phyloP scores from a whole-genome alignment of 805 yeast species.

The Metschnikowia lachancei region DNA sequence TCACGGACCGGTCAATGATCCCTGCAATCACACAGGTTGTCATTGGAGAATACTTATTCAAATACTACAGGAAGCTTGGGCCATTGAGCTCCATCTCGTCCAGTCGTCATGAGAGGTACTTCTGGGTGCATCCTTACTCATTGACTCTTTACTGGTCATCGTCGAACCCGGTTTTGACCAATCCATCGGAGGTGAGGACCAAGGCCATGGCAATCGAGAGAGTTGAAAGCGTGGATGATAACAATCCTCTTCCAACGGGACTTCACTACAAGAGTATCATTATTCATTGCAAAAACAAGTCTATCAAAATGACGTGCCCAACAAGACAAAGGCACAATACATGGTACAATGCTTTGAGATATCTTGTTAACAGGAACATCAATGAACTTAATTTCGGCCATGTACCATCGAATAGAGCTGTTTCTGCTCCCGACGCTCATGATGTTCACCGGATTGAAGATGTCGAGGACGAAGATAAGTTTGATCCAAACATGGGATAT shows the following conservation, averaged over 20 bases:
- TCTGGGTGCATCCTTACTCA: constrained; percentile 96
- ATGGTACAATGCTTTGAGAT: constrained; percentile 84
- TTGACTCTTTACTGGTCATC: constrained; percentile 87
- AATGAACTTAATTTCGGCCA: constrained; percentile 52
- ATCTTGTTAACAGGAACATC: constrained; percentile 62
- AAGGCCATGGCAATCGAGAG: constrained; percentile 76
- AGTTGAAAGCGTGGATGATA: constrained; percentile 78
- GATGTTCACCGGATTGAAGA: not conserved
- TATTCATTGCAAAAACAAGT: constrained; percentile 63
- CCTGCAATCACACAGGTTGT: constrained; percentile 90
- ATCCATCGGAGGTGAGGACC: constrained; percentile 64
- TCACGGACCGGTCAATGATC: constrained; percentile 68
- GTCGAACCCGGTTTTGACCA: constrained; percentile 70
- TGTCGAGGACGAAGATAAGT: constrained; percentile 9
- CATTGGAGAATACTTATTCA: constrained; percentile 85
- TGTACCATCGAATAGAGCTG: not conserved
- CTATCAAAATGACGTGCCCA: constrained; percentile 80
- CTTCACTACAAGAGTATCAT: constrained; percentile 80
- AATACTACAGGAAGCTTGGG: constrained; percentile 77
- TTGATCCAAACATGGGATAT: constrained; percentile 14
- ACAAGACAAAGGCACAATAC: constrained; percentile 84
- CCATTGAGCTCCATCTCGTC: constrained; percentile 74
- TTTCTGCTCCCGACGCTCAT: constrained; percentile 4
- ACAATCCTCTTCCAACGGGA: constrained; percentile 87
- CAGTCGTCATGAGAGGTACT: constrained; percentile 82